A percentile compares a stretch with the other conserved stretches of the same genome.
These are phyloP conservation scores for Zygoascus ofunaensis DNA, from an alignment of 805 yeast species.

Conservation along the genomic window DNA sequence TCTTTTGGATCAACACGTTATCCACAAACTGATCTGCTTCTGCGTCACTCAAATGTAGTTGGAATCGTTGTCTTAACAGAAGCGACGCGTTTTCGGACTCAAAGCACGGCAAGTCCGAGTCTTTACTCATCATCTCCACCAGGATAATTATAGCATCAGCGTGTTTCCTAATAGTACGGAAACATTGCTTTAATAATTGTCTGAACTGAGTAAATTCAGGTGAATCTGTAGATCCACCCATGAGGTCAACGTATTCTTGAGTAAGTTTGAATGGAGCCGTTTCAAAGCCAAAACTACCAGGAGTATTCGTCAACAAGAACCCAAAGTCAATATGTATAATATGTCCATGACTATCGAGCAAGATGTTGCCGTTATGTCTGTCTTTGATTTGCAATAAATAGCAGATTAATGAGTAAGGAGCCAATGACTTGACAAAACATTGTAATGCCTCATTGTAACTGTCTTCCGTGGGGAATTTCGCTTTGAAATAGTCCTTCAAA, in stretches of 20 bases:
- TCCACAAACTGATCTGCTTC: conserved; percentile 78
- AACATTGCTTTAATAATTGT: conserved; percentile 58
- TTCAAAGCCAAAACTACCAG: conserved; percentile 95
- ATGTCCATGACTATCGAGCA: conserved; percentile 94
- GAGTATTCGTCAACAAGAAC: conserved; percentile 82
- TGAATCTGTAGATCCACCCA: conserved; percentile 65
- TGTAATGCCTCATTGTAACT: conserved; percentile 65
- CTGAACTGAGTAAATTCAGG: conserved; percentile 53
- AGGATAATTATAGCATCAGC: conserved; percentile 67
- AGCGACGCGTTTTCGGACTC: conserved; percentile 77
- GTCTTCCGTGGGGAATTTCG: conserved; percentile 23
- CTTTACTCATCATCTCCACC: conserved; percentile 91
- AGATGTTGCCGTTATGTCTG: conserved; percentile 95
- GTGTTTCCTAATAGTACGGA: conserved; percentile 60
- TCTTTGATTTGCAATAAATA: conserved; percentile 90
- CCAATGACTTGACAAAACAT: conserved; percentile 77
- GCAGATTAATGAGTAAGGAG: conserved; percentile 88
- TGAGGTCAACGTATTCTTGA: conserved; percentile 73
- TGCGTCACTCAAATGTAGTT: conserved; percentile 59
- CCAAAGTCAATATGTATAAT: conserved; percentile 90
- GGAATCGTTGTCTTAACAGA: conserved; percentile 67
- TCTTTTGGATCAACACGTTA: conserved; percentile 61
- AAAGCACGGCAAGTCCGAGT: conserved; percentile 85
- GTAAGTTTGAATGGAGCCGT: conserved; percentile 96
- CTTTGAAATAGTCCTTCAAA: conserved; percentile 66